Evolutionary conservation across 2,329 filamentous ascomycete species (phyloP), one percentile per base, ranked within the genome.

Genomic region (Onygena corvina): DNA sequence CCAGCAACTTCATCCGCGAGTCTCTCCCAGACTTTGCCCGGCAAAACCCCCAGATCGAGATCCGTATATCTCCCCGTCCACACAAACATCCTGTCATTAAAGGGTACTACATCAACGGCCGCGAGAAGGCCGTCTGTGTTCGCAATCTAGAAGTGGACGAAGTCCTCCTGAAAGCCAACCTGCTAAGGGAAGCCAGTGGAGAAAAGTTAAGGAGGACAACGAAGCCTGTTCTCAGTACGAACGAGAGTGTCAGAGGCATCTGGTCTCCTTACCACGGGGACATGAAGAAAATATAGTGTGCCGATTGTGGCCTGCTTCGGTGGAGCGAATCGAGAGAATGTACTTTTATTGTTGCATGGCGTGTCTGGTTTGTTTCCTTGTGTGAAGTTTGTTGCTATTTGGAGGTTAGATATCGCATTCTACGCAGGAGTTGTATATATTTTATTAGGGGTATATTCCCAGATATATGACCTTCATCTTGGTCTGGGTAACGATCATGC

Each of bases 41-140:
- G 58, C 71, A 76, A 59, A 86, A 95, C 70, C 88, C 90, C 25
- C 79, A 86, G 66, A 81, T 96, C 73, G 89, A 96, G 71, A 86
- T 98, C 70, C 80, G 80, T 61, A 80, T 98, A 52, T 93, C 89
- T 33, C 92, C 90, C 14, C 83, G 89, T 57, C 90, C 89, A n/a
- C 75, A 81, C 59, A 84, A 84, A 63, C 90, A 96, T 68, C 92
- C 92, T 31, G 79, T 94, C 54, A 80, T 98, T 60, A 80, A 83
- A 59, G 92, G 87, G 51, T 78, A 86, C 67, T 98, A 94, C 70
- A 86, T 96, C 73, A 96, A 95, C 66, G 89, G 90, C 54, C 76
- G 80, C 23, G 76, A 84, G 54, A 92, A 92, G 67, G 77, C 86
- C 7, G 79, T 96, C 47, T 95, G 89, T 66, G 88, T 96, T 50